Base-by-base conservation (phyloP, 805 yeast genomes). In the Wickerhamomyces mucosus region DNA sequence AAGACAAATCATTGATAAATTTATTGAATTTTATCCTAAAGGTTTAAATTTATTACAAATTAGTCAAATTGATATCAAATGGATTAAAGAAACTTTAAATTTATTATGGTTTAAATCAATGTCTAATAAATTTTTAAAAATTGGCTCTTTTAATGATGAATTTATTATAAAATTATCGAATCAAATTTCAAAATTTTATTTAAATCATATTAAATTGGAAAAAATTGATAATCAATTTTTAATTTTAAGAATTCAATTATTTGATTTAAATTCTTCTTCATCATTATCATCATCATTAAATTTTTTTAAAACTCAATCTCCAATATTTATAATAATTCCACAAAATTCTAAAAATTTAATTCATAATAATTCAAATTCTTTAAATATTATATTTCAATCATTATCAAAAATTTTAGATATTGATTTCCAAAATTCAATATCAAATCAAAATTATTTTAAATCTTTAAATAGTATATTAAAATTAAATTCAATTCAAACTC, bases 51-150 rank as follows among this genome's bases (percentile, higher is more conserved):
- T 77, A 1, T 58, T 75, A 13, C 94, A 82, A 47, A 47, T 75
- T 25, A 77, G 92, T 0, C 85, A 79, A 37, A 55, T 80, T 5
- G 92, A 82, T 42, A 70, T 78, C 32, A 81, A 77, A 27, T 58
- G 80, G 27, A 69, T 80, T 3, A 80, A 77, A 42, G 65, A 69
- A 36, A 76, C 86, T 0, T 54, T 39, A 17, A 38, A 41, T 3
- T 52, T 46, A 33, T 39, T 40, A 19, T 67, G 72, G 73, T 45
- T 15, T 5, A 18, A 32, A 2, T 30, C 33, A 11, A 18, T 46
- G 6, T 44, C 53, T 4, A 43, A 57, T 3, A 47, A 53, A 7
- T 42, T 56, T 0, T 37, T 50, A 4, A 42, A 50, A 16, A 45
- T 52, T 2, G 39, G 48, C 3, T 45, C 43, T 1, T 43, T 48